A percentile compares a stretch with the other conserved stretches of the same genome.
phyloP scores from a whole-genome alignment of 192 early-diverging fungal species.

The Backusella psychrophila region DNA sequence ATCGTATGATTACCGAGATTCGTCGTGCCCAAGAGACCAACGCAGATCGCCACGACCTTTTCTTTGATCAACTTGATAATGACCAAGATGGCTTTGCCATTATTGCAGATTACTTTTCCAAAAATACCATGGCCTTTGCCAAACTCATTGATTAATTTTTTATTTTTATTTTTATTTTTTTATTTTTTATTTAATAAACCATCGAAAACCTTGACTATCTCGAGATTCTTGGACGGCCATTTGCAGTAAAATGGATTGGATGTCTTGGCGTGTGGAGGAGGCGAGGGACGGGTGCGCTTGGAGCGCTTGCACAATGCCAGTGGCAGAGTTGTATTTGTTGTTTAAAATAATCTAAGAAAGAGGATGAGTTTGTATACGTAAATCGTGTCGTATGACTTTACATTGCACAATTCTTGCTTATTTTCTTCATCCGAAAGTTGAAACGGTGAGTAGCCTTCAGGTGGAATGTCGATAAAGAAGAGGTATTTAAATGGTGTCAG shows the following conservation, averaged over 20 bases:
- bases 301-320: background rate
- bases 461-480: background rate
- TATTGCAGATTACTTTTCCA: slow-evolving; percentile 89
- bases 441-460: background rate
- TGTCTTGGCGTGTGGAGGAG: background rate
- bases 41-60: slow-evolving; percentile 77
- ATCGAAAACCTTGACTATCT: background rate
- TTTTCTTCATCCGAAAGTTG: background rate
- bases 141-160: slow-evolving; percentile 49
- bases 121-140: slow-evolving; percentile 74
- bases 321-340: background rate
- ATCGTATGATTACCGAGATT: slow-evolving; percentile 81
- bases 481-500: background rate
- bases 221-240: background rate
- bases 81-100: slow-evolving; percentile 84
- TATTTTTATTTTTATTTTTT: no score
- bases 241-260: background rate
- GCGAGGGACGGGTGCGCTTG: background rate
- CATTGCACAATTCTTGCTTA: background rate
- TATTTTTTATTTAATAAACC: background rate
- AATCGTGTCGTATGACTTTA: no score
- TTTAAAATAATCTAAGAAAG: background rate
- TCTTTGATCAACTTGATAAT: slow-evolving; percentile 75
- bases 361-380: no score
- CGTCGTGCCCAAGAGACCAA: slow-evolving; percentile 73